Evolutionary conservation across 495 filamentous ascomycete species (phyloP).

Genomic region (Parmelia sp.): DNA sequence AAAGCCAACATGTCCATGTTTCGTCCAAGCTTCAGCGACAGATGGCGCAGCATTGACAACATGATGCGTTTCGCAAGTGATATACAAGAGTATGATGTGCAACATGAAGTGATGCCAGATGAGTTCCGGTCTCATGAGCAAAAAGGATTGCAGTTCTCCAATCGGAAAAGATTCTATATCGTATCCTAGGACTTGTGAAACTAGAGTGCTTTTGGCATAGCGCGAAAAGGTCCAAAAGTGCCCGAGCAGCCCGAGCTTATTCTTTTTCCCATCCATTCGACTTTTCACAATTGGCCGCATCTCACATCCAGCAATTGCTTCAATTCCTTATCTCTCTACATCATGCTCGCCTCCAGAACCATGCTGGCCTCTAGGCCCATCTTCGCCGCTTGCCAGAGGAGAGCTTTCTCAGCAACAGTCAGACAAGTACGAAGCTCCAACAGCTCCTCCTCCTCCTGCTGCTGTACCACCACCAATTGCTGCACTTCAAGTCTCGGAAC

Average conservation of each 20-base stretch:
- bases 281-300: slow-evolving; percentile 6
- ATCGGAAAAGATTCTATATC: no score
- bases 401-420: slow-evolving; percentile 90
- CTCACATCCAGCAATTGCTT: neutral
- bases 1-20: neutral
- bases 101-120: no score
- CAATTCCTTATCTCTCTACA: neutral
- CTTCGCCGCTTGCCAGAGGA: slow-evolving; percentile 69
- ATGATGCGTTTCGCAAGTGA: no score
- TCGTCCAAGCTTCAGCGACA: neutral
- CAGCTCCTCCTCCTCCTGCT: no score
- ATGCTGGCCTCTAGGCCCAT: slow-evolving; percentile 45
- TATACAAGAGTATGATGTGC: no score
- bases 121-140: no score
- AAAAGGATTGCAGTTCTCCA: no score
- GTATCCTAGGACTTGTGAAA: no score
- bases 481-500: slow-evolving; percentile 1
- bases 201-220: neutral
- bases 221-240: neutral
- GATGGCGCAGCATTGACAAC: neutral
- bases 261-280: neutral
- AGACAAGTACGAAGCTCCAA: slow-evolving; percentile 59
- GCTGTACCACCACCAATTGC: slow-evolving; percentile 21
- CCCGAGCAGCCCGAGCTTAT: no score
- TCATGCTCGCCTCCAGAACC: neutral